Base-by-base conservation (phyloP, 352 stramenopile genomes). In the Phytophthora pseudosyringae region DNA sequence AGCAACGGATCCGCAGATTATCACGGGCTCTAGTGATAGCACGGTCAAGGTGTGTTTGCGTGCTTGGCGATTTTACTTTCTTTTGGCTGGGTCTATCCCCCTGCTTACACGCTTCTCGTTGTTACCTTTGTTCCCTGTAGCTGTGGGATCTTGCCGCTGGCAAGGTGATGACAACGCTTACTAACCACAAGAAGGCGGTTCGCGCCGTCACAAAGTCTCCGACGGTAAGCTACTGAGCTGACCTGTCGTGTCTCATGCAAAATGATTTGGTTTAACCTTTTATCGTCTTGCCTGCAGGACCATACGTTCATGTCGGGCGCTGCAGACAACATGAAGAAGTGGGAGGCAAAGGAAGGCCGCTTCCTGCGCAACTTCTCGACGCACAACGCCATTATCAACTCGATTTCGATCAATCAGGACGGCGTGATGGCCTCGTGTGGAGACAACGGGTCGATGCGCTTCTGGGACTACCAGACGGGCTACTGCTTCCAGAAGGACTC, bases 141-240 rank as follows among this genome's bases (percentile, higher is more conserved):
- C 68, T 99, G 5, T 99, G 98, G 98, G 98, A 99, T 78, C 80
- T 99, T 32, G 95, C 95, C 5, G 96, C 97, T 1, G 98, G 98
- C 21, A 99, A 99, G 76, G 91, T 97, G 43, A 98, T 99, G 86
- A 97, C 95, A 21, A 99, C 97, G 10, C 76, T 99, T 16, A 99
- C 98, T n/a, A 98, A 99, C 80, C 98, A 99, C 81, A 99, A 99
- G 86, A 99, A 99, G 75, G 93, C 89, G 16, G 82, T 99, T 15
- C 88, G 98, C 8, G 88, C 96, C 3, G 61, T 99, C 41, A 82
- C 79, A 57, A 92, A 95, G 68, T 95, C 95, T 21, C 91, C 89
- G 12, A 90, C 83, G 18, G 84, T 90, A 88, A 59, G 59, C 18
- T 45, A 41, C 6, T 51, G 32, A 41, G 15, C 15, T 53, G 13